These are phyloP conservation scores for Amanita rubescens DNA, from an alignment of 768 basidiomycete genomes.

Conservation along the genomic window DNA sequence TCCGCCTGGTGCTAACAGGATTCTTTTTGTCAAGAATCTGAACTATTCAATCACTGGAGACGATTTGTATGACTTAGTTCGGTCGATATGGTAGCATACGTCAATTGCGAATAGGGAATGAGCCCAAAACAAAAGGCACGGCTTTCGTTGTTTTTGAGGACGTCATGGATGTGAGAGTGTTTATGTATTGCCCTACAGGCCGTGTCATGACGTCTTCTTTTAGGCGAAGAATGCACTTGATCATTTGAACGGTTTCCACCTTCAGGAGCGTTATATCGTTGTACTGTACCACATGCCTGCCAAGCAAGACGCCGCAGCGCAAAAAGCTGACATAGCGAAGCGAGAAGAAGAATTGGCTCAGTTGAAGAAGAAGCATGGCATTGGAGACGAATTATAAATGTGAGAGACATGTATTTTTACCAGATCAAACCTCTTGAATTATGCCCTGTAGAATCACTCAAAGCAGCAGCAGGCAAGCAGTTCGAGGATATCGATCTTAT, in stretches of 20 bases:
- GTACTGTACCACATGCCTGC: conserved; percentile 97
- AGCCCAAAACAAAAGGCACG: conserved; percentile 89
- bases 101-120: conserved; percentile 90
- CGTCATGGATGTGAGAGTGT: conserved; percentile 78
- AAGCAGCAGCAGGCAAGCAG: too few relatives aligned
- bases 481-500: too few relatives aligned
- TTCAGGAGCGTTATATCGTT: conserved; percentile 97
- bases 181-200: not conserved
- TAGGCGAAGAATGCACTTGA: conserved; percentile 93
- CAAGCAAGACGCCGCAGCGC: conserved; percentile 91
- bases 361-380: conserved; percentile 81
- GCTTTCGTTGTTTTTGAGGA: conserved; percentile 96
- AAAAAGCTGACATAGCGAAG: conserved; percentile 85
- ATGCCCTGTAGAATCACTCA: not conserved
- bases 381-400: conserved; percentile 56
- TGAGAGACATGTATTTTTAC: not conserved
- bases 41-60: conserved; percentile 91
- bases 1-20: conserved; percentile 87
- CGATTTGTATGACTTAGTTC: conserved; percentile 93
- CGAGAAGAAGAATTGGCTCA: conserved; percentile 86
- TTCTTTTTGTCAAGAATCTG: conserved; percentile 89
- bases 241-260: conserved; percentile 95
- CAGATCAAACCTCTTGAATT: not conserved
- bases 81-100: conserved; percentile 96
- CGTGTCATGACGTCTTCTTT: conserved; percentile 11